Evolutionary conservation across 208 protist species (phyloP).

Genomic region (Entamoeba invadens): DNA sequence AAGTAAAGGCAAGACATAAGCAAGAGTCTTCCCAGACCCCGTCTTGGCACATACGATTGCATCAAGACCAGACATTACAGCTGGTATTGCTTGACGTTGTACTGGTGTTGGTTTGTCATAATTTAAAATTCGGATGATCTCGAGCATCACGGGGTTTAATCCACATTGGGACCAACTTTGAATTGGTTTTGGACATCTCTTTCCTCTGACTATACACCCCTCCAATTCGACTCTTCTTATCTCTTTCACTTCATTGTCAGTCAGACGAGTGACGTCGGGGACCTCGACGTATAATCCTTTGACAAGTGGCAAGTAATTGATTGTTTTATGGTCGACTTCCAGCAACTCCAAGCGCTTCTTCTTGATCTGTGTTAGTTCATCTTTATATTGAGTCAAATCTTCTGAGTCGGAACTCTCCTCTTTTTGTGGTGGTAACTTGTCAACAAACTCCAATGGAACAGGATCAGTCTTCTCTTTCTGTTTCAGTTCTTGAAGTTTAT

Average conservation of each 20-base stretch:
- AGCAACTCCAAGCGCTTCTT: background rate
- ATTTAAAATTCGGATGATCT: background rate
- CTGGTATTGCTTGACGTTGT: constrained; percentile 23
- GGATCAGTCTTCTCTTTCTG: background rate
- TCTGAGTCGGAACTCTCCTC: background rate
- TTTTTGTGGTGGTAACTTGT: background rate
- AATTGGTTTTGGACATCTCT: background rate
- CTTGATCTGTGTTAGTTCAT: background rate
- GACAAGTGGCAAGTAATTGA: constrained; percentile 33
- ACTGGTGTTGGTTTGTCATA: constrained; percentile 25
- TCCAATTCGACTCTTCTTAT: constrained; percentile 12
- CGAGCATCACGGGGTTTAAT: background rate
- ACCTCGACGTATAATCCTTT: constrained; percentile 40
- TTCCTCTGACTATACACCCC: background rate
- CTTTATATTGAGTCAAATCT: background rate
- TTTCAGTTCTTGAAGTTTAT: background rate
- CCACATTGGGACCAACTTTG: background rate
- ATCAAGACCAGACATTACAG: constrained; percentile 6
- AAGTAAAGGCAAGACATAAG: constrained; percentile 8
- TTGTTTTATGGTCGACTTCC: constrained; percentile 33
- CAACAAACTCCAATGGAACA: background rate
- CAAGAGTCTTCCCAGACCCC: constrained; percentile 24
- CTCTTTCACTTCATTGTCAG: constrained; percentile 25
- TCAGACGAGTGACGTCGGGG: constrained; percentile 21
- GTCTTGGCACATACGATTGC: constrained; percentile 21